Percentiles rank a stretch among this genome's conserved stretches.
Conservation (phyloP, 306 rosid species). For the Heteromeles arbutifolia region DNA sequence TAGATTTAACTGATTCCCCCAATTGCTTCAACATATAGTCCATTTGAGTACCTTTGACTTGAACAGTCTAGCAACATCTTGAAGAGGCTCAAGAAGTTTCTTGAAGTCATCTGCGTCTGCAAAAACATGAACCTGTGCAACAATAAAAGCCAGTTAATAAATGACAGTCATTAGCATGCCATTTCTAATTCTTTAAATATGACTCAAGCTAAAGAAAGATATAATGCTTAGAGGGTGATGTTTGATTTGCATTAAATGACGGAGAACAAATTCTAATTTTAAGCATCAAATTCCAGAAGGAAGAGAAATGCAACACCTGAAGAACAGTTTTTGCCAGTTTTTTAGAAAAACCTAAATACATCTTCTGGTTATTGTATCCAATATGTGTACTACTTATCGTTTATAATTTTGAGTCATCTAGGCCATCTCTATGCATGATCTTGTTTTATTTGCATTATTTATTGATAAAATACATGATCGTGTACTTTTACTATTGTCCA, state of each 20-base stretch:
- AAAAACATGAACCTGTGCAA: slow-evolving; percentile 66
- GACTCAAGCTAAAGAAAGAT: not conserved
- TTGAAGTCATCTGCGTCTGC: slow-evolving; percentile 43
- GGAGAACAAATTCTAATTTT: not conserved
- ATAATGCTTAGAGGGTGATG: not conserved
- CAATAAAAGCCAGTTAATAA: not conserved
- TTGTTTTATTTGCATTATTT: not conserved
- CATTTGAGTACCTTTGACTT: slow-evolving; percentile 62
- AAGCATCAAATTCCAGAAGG: not conserved
- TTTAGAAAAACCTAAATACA: not conserved
- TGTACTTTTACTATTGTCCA: not conserved
- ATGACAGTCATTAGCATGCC: not conserved
- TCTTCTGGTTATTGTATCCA: not conserved
- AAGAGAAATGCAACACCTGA: not conserved
- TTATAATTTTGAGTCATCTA: not conserved
- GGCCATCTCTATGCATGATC: not conserved
- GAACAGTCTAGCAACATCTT: slow-evolving; percentile 70
- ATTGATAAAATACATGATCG: not conserved
- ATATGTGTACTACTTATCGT: not conserved
- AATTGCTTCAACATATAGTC: slow-evolving; percentile 13
- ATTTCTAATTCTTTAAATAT: not conserved
- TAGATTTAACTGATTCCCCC: slow-evolving; percentile 7
- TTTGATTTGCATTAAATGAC: not conserved
- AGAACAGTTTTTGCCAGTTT: not conserved
- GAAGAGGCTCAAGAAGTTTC: slow-evolving; percentile 58